Evolutionary conservation across 2,329 filamentous ascomycete genomes (phyloP).

Genomic region (Sclerotinia spermophila): DNA sequence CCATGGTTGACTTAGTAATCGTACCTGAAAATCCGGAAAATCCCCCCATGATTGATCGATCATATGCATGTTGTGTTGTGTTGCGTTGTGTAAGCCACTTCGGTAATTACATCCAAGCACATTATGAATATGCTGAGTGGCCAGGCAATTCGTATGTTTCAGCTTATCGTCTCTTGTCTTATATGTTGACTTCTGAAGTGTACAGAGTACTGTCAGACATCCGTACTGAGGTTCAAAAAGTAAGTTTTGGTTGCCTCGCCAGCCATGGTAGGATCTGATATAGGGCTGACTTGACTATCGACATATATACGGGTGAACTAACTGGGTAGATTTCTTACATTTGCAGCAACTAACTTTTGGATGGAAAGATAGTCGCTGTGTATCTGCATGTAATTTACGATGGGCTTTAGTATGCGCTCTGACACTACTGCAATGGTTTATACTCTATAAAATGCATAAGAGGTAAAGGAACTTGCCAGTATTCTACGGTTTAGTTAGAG

Average conservation of each 20-base stretch:
- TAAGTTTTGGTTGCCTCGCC: background rate
- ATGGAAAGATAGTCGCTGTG: no score
- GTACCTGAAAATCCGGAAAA: background rate
- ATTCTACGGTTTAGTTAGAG: background rate
- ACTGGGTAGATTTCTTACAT: background rate
- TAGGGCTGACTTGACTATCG: background rate
- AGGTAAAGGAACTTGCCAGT: background rate
- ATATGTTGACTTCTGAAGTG: background rate
- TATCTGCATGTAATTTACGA: background rate
- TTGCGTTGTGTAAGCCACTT: background rate
- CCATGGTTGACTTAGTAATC: background rate
- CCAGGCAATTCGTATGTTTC: slow-evolving; percentile 3
- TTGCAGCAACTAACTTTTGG: background rate
- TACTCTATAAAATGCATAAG: background rate
- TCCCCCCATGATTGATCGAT: background rate
- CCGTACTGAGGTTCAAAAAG: background rate
- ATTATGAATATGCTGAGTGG: background rate
- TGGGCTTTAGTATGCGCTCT: background rate
- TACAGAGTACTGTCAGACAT: background rate
- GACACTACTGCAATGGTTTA: background rate
- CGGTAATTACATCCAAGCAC: slow-evolving; percentile 1
- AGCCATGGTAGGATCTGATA: background rate
- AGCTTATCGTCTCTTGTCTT: background rate
- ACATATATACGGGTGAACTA: background rate
- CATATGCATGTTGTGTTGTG: background rate